phyloP scores from a whole-genome alignment of 768 basidiomycete genomes.

The Scleroderma bovista region DNA sequence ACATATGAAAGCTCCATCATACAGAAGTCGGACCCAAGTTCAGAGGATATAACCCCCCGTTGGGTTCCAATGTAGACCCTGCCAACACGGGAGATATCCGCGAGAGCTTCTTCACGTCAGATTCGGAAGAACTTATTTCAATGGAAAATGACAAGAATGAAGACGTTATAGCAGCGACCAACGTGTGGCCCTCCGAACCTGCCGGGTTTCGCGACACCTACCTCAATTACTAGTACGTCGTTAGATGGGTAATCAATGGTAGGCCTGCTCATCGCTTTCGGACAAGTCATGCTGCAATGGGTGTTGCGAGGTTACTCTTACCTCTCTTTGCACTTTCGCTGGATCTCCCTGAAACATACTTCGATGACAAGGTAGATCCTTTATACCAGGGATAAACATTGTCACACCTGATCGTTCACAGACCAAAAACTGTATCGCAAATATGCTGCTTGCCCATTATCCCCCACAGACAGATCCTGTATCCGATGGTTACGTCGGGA shows the following conservation, averaged over 20 bases:
- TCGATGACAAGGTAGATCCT: slow-evolving; percentile 54
- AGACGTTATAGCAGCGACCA: slow-evolving; percentile 63
- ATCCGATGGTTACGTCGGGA: slow-evolving; percentile 56
- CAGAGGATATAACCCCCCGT: slow-evolving; percentile 67
- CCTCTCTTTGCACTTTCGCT: slow-evolving; percentile 69
- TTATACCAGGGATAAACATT: background rate
- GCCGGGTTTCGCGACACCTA: slow-evolving; percentile 56
- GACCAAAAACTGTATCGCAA: slow-evolving; percentile 32
- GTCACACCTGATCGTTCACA: background rate
- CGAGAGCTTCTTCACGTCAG: slow-evolving; percentile 89
- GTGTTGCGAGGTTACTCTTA: slow-evolving; percentile 53
- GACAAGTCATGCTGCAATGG: slow-evolving; percentile 45
- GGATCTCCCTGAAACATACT: slow-evolving; percentile 53
- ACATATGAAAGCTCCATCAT: slow-evolving; percentile 53
- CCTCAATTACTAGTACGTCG: slow-evolving; percentile 61
- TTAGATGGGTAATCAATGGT: slow-evolving; percentile 7
- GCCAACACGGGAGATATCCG: slow-evolving; percentile 72
- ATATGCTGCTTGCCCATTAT: slow-evolving; percentile 68
- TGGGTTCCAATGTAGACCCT: slow-evolving; percentile 72
- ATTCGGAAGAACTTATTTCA: slow-evolving; percentile 52
- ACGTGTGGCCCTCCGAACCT: slow-evolving; percentile 70
- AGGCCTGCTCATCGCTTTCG: background rate
- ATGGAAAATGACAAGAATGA: slow-evolving; percentile 29
- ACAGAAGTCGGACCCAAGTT: slow-evolving; percentile 63
- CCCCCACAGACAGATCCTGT: slow-evolving; percentile 56